These are phyloP conservation scores for Phaeomoniella chlamydospora DNA, from an alignment of 2,329 filamentous ascomycete species.

Conservation along the genomic window DNA sequence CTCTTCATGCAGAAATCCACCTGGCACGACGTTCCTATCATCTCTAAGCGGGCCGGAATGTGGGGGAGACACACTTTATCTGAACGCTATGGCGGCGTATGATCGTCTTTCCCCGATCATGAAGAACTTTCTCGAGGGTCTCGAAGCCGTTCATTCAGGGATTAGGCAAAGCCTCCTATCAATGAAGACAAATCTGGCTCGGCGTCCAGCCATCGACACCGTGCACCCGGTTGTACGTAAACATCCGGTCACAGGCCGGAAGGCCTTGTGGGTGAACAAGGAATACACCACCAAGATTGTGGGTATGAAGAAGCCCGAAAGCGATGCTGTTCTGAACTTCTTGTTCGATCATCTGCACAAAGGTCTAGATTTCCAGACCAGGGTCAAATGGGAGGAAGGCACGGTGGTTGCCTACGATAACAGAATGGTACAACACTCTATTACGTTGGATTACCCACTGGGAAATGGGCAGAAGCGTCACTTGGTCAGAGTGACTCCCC, in stretches of 20 bases:
- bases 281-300: slow-evolving; percentile 16
- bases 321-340: slow-evolving; percentile 11
- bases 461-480: neutral
- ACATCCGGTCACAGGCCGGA: slow-evolving; percentile 19
- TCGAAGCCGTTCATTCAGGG: slow-evolving; percentile 15
- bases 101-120: slow-evolving; percentile 14
- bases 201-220: slow-evolving; percentile 16
- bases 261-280: slow-evolving; percentile 19
- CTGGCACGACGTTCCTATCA: slow-evolving; percentile 15
- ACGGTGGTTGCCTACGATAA: slow-evolving; percentile 15
- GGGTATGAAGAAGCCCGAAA: slow-evolving; percentile 13
- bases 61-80: slow-evolving; percentile 17
- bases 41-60: slow-evolving; percentile 11
- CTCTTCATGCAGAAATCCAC: slow-evolving; percentile 10
- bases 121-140: slow-evolving; percentile 15
- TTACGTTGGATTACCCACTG: slow-evolving; percentile 16
- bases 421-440: slow-evolving; percentile 25
- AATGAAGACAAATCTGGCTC: slow-evolving; percentile 1
- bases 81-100: slow-evolving; percentile 14
- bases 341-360: slow-evolving; percentile 10
- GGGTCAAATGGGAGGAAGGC: slow-evolving; percentile 11
- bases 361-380: slow-evolving; percentile 11
- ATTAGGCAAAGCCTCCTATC: slow-evolving; percentile 9
- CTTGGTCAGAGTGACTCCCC: neutral
- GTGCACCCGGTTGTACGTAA: slow-evolving; percentile 18